A percentile compares a stretch with the other conserved stretches of the same genome.
Conservation (phyloP, 2,329 filamentous ascomycete genomes). For the Coniochaeta sp. region DNA sequence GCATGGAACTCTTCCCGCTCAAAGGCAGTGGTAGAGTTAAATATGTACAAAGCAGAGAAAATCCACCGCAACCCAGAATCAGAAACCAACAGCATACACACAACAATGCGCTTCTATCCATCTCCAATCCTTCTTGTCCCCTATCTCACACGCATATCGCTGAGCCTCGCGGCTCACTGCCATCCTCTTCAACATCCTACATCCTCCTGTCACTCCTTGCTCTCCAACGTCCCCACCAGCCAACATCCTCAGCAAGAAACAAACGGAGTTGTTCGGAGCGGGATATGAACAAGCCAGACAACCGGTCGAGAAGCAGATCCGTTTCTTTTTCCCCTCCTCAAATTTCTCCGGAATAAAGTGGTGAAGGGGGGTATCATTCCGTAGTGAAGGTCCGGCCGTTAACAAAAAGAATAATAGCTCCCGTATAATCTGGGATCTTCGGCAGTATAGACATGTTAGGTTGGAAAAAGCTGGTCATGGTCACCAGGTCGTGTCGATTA, state of each 20-base stretch:
- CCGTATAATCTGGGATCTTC: background rate
- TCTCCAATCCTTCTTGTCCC: too few species aligned
- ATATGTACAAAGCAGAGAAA: too few species aligned
- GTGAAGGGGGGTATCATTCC: background rate
- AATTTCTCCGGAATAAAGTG: background rate
- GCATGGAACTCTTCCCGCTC: too few species aligned
- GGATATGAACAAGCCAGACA: background rate
- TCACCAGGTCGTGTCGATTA: background rate
- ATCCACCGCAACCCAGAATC: too few species aligned
- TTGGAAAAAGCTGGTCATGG: background rate
- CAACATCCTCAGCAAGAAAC: background rate
- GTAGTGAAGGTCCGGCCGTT: background rate
- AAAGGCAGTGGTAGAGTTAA: too few species aligned
- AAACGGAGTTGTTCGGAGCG: background rate
- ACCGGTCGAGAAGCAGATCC: background rate
- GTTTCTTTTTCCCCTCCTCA: too few species aligned
- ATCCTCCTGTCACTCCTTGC: too few species aligned
- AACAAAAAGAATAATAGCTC: background rate
- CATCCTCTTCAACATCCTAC: too few species aligned
- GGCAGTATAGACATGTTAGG: background rate
- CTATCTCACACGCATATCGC: too few species aligned
- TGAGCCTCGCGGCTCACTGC: too few species aligned
- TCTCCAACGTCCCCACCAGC: background rate
- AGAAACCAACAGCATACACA: too few species aligned
- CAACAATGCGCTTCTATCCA: too few species aligned